Percentiles rank a stretch among this genome's conserved stretches.
These are phyloP conservation scores for Cladobotryum mycophilum DNA, from an alignment of 2,329 filamentous ascomycete genomes.

Conservation along the genomic window DNA sequence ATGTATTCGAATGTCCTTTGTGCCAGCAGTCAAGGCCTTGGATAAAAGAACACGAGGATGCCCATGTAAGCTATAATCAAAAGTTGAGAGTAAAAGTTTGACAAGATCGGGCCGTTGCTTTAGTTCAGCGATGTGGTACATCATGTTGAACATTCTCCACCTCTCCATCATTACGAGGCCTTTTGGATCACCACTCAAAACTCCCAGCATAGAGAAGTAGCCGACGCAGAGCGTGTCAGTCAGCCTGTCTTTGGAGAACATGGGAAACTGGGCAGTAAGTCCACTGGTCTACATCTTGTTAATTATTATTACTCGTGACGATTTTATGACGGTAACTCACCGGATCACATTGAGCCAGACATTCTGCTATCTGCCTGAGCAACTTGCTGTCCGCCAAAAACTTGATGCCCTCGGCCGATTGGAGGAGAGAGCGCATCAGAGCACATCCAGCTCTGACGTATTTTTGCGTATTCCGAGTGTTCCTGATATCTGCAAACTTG, in stretches of 20 bases:
- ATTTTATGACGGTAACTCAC: constrained; percentile 40
- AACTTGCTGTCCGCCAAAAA: constrained; percentile 91
- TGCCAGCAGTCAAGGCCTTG: constrained; percentile 86
- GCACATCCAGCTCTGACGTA: constrained; percentile 88
- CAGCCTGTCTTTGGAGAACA: constrained; percentile 83
- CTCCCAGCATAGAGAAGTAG: constrained; percentile 89
- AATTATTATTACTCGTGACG: not conserved
- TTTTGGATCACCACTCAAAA: constrained; percentile 73
- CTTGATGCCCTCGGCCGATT: constrained; percentile 75
- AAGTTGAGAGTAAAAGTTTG: constrained; percentile 78
- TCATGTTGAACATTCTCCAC: constrained; percentile 99
- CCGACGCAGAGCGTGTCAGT: constrained; percentile 83
- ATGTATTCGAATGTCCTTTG: constrained; percentile 86
- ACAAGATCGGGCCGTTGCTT: constrained; percentile 88
- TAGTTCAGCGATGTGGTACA: constrained; percentile 94
- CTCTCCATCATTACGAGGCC: constrained; percentile 86
- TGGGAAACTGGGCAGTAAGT: constrained; percentile 72
- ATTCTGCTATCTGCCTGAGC: constrained; percentile 89
- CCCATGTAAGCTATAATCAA: constrained; percentile 84
- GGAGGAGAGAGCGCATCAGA: constrained; percentile 77
- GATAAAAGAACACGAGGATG: constrained; percentile 89
- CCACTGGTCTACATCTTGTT: constrained; percentile 50
- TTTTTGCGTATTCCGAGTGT: constrained; percentile 87
- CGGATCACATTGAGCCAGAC: constrained; percentile 87
- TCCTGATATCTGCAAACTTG: constrained; percentile 83